Evolutionary conservation across 108 stramenopile species (phyloP), one percentile per base, ranked within the genome.

Genomic region (Cyclotella kingstonii): DNA sequence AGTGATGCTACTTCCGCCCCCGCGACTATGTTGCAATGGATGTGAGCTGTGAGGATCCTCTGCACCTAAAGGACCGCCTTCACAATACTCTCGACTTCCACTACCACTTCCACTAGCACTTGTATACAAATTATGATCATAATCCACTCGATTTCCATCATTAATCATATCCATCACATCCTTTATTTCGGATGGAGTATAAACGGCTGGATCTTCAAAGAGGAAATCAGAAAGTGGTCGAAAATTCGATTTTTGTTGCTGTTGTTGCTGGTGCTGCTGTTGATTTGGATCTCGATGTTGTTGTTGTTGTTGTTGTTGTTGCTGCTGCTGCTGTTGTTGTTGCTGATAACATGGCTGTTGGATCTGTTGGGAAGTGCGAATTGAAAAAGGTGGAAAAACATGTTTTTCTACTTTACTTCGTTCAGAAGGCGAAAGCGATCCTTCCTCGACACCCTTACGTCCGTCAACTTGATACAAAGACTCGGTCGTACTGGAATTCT

Each of bases 81-180:
- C 40, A 40, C 11, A 8, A 43, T 7, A 23, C 28, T 40, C 44
- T 45, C 30, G 50, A 44, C 19, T 51, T 46, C 17, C 25, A 34
- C 5, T 52, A 39, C n/a, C n/a, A n/a, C n/a, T n/a, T n/a, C n/a
- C n/a, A n/a, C n/a, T n/a, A n/a, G n/a, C n/a, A n/a, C n/a, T n/a
- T n/a, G n/a, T 44, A 25, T 4, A 23, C 9, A 8, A 35, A 28
- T 11, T 23, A 50, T 42, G 61, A 55, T 28, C 65, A 76, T 36
- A 63, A 30, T 30, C 59, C 28, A 1, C 36, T 21, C 68, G 70
- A 70, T 92, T 89, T 17, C 91, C 91, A 66, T 89, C 87, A 59
- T 89, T 84, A 66, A 90, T 90, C 89, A 90, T 86, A 44, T 93
- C 92, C 25, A 93, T 55, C 76, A 93, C 84, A 15, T 88, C 84